These are phyloP conservation scores for Rhizopus stolonifer DNA, from an alignment of 371 early-diverging fungal genomes.

Conservation along the genomic window DNA sequence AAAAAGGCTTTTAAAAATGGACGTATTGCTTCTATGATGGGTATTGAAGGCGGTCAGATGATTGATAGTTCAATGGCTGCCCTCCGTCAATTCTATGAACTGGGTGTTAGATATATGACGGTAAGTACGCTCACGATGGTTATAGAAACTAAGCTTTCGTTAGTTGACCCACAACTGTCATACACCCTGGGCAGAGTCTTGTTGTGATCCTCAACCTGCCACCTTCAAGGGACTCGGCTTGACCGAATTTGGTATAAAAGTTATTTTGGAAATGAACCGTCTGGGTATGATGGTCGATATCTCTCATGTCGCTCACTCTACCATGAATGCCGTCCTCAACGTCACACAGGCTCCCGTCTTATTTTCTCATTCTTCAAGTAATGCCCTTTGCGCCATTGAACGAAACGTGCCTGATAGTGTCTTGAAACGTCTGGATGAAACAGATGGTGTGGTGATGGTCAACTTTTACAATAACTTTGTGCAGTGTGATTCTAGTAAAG, in stretches of 20 bases:
- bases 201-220: slow-evolving; percentile 46
- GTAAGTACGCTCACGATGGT: too few species aligned
- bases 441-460: slow-evolving; percentile 67
- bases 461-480: slow-evolving; percentile 60
- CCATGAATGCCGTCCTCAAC: slow-evolving; percentile 60
- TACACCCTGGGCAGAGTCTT: slow-evolving; percentile 69
- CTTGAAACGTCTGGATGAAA: slow-evolving; percentile 45
- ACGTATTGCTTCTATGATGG: slow-evolving; percentile 61
- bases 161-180: slow-evolving; percentile 67
- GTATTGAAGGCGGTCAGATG: slow-evolving; percentile 70
- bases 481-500: slow-evolving; percentile 37
- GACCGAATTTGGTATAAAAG: slow-evolving; percentile 54
- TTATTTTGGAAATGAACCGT: slow-evolving; percentile 67
- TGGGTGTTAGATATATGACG: slow-evolving; percentile 72
- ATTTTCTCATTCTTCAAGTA: slow-evolving; percentile 64
- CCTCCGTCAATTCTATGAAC: slow-evolving; percentile 54
- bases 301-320: slow-evolving; percentile 62
- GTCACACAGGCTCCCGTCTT: slow-evolving; percentile 60
- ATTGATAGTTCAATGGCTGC: slow-evolving; percentile 60
- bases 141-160: too few species aligned
- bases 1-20: slow-evolving; percentile 38
- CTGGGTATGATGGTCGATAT: slow-evolving; percentile 74
- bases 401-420: slow-evolving; percentile 71
- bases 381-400: slow-evolving; percentile 52
- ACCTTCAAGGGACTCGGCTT: slow-evolving; percentile 54